phyloP scores from a whole-genome alignment of 2,329 filamentous ascomycete species.

The Neopestalotiopsis sp. region DNA sequence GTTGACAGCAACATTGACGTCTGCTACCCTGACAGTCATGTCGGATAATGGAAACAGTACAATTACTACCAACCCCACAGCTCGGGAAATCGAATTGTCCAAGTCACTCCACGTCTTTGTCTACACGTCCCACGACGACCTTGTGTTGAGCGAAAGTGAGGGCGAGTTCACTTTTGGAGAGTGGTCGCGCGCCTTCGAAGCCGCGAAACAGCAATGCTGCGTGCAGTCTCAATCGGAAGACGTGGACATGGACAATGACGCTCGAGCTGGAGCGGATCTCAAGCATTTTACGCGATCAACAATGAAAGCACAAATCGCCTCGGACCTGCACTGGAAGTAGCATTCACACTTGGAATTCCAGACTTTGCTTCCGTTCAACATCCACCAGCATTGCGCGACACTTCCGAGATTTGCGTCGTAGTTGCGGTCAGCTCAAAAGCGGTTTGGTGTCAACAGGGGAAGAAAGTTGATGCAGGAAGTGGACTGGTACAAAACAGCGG shows the following conservation, averaged over 20 bases:
- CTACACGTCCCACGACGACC: constrained; percentile 75
- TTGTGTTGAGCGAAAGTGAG: constrained; percentile 82
- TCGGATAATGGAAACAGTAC: constrained; percentile 43
- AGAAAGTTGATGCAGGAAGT: neutral
- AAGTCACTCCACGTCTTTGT: constrained; percentile 82
- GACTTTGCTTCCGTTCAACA: neutral
- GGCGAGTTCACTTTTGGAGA: constrained; percentile 76
- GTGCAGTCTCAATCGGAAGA: constrained; percentile 41
- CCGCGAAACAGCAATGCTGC: constrained; percentile 71
- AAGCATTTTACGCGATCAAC: constrained; percentile 66
- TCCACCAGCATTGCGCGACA: neutral
- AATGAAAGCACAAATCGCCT: constrained; percentile 52
- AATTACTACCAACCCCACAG: constrained; percentile 65
- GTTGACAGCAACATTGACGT: constrained; percentile 73
- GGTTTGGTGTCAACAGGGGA: constrained; percentile 10
- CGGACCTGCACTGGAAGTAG: constrained; percentile 63
- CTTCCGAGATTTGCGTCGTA: neutral
- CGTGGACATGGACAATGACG: constrained; percentile 46
- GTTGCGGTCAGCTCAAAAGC: neutral
- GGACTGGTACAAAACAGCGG: neutral
- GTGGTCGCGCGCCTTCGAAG: constrained; percentile 74
- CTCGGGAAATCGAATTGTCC: constrained; percentile 65
- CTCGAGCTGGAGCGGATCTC: constrained; percentile 57
- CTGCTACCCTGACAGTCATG: constrained; percentile 67
- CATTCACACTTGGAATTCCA: neutral